Percentiles rank a stretch among this genome's conserved stretches.
Conservation (phyloP, 148 eudicot species). For the Fagopyrum homotropicum region DNA sequence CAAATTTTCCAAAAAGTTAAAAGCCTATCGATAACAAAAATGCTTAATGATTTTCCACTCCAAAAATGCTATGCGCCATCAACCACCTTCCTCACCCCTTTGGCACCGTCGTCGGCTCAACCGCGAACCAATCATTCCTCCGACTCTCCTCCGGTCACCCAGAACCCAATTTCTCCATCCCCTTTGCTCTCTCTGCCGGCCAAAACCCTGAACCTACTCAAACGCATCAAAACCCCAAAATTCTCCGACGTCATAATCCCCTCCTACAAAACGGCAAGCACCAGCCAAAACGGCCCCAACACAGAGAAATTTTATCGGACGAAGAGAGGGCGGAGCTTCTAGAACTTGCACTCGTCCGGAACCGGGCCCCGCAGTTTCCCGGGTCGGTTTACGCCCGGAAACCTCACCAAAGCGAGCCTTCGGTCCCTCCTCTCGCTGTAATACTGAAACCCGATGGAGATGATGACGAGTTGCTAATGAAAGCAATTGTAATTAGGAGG, state of each 20-base stretch:
- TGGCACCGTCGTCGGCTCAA: conserved; percentile 16
- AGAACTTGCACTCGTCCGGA: conserved; percentile 45
- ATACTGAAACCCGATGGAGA: conserved; percentile 26
- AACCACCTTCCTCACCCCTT: conserved; percentile 19
- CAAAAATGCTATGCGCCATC: conserved; percentile 20
- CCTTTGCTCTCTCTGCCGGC: conserved; percentile 20
- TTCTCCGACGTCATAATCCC: conserved; percentile 61
- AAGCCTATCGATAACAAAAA: too few species aligned
- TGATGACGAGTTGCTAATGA: conserved; percentile 46
- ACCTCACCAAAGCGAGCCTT: conserved; percentile 26
- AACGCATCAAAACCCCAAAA: conserved; percentile 15
- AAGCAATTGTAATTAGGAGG: conserved; percentile 77
- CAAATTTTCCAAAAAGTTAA: too few species aligned
- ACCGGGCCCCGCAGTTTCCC: conserved; percentile 64
- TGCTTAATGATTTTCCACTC: neutral
- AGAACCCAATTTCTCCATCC: conserved; percentile 1
- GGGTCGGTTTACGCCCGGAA: conserved; percentile 60
- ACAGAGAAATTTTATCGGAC: conserved; percentile 20
- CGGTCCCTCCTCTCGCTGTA: conserved; percentile 39
- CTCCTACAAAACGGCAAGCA: conserved; percentile 19
- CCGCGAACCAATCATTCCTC: conserved; percentile 20
- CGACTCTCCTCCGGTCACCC: conserved; percentile 20
- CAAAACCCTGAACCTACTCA: conserved; percentile 22
- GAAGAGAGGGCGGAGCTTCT: conserved; percentile 42
- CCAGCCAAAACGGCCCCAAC: conserved; percentile 13